These are phyloP conservation scores for Rossbeevera mucosa DNA, from an alignment of 768 basidiomycete genomes.

Conservation along the genomic window DNA sequence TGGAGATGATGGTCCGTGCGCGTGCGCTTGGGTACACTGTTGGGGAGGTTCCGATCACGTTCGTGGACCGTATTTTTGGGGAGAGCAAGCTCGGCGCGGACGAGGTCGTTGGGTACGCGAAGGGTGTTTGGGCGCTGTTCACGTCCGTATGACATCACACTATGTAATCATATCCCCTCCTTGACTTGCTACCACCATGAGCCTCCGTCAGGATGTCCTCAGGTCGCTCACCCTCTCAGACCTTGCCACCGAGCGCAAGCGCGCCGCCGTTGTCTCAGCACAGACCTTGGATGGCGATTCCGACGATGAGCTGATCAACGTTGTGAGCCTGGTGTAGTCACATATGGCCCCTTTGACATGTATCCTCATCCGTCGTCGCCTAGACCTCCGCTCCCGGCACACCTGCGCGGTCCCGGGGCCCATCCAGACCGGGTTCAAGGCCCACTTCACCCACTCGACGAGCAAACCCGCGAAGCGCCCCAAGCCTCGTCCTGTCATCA, in stretches of 20 bases:
- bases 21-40: conserved; percentile 78
- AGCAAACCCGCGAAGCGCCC: conserved; percentile 15
- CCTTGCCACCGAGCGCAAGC: conserved; percentile 27
- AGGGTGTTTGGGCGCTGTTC: conserved; percentile 82
- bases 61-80: conserved; percentile 90
- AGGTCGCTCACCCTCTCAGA: conserved; percentile 46
- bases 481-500: conserved; percentile 25
- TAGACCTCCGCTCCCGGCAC: conserved; percentile 68
- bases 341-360: neutral
- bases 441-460: conserved; percentile 34
- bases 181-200: conserved; percentile 43
- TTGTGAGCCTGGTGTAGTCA: conserved; percentile 46
- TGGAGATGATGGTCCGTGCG: conserved; percentile 97
- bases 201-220: conserved; percentile 66
- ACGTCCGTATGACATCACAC: conserved; percentile 45
- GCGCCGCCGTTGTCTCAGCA: neutral
- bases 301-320: conserved; percentile 66
- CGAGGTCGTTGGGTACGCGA: conserved; percentile 83
- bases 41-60: conserved; percentile 91
- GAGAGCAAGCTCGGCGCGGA: conserved; percentile 89
- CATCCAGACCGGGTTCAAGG: conserved; percentile 46
- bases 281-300: conserved; percentile 43
- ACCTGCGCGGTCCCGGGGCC: conserved; percentile 57
- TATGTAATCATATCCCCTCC: conserved; percentile 18
- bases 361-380: conserved; percentile 7